Conservation (phyloP, 306 rosid species). For the Lathyrus tuberosus region DNA sequence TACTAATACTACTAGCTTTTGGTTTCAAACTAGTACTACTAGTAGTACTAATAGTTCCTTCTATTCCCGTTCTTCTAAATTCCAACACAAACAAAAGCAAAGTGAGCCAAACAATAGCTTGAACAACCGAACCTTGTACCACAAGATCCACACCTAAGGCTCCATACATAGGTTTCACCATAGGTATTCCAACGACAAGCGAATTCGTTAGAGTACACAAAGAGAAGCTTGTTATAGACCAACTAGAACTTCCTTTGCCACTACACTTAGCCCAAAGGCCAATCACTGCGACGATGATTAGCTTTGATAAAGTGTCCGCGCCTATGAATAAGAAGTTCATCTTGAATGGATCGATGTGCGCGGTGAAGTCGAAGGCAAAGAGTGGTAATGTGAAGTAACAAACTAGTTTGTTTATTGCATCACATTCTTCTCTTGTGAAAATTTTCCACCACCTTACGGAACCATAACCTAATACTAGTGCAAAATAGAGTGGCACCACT, state of each 20-base stretch:
- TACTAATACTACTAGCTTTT: background rate
- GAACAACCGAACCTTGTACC: conserved; percentile 77
- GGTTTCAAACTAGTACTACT: conserved; percentile 5
- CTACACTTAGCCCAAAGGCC: conserved; percentile 78
- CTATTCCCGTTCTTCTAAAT: conserved; percentile 57
- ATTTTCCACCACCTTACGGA: conserved; percentile 90
- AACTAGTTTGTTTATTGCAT: conserved; percentile 79
- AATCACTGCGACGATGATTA: conserved; percentile 60
- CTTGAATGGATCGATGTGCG: conserved; percentile 72
- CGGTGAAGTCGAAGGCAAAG: conserved; percentile 82
- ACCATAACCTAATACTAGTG: conserved; percentile 80
- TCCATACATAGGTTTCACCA: conserved; percentile 80
- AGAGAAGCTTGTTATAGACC: conserved; percentile 90
- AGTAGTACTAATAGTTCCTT: conserved; percentile 26
- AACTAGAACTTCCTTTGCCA: conserved; percentile 62
- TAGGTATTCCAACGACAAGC: conserved; percentile 86
- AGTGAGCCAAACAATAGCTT: conserved; percentile 87
- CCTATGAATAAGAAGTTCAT: conserved; percentile 69
- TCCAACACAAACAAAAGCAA: conserved; percentile 74
- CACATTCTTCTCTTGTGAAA: conserved; percentile 75
- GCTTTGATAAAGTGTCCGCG: conserved; percentile 74
- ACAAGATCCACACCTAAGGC: conserved; percentile 67
- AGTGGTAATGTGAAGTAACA: conserved; percentile 91
- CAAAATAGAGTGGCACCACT: conserved; percentile 77
- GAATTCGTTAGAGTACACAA: conserved; percentile 75